Base-by-base conservation (phyloP, 306 rosid genomes). In the Calophaca sinica region DNA sequence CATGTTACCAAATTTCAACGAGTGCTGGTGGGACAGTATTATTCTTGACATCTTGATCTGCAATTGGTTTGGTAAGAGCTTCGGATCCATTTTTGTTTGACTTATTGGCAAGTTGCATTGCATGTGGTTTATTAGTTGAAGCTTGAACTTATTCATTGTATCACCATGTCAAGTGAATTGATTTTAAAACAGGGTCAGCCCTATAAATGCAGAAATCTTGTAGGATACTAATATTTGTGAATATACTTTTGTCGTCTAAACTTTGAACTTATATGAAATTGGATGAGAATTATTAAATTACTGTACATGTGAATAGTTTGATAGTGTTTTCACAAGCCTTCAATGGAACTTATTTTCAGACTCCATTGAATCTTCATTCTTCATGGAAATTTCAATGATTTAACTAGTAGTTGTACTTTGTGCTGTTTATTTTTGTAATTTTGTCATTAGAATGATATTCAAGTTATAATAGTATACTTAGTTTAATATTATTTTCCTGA, bases 1-100 rank as follows among this genome's bases (percentile, higher is more conserved):
- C 75, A 96, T 90, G 98, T 83, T 96, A 60, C 98, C 98, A 1
- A 96, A 96, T 82, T 96, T 96, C 96, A 96, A 96, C 10, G 99
- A 96, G 75, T 92, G 98, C 88, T 96, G 99, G 99, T 92, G 99
- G 99, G 99, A 96, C 90, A 96, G 98, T 78, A 90, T 96, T 51
- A 75, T 96, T 81, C 97, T 96, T 73, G 99, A 96, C 84, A 89
- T 96, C 85, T 78, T 96, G 83, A 86, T 88, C 84, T 96, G 99
- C 89, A 96, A 96, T 78, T 96, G 98, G 99, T 96, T 96, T 75
- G 99, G 99, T 96, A 79, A 96, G 96, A 62, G 61, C 36, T 74
- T 32, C 58, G 68, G 57, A 42, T 14, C 54, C 20, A 26, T 46
- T 64, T 66, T 33, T 32, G 0, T 52, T 59, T 61, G 67, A 49